A percentile compares a stretch with the other conserved stretches of the same genome.
Conservation (phyloP, 2,329 filamentous ascomycete genomes). For the Hirsutella thompsonii region DNA sequence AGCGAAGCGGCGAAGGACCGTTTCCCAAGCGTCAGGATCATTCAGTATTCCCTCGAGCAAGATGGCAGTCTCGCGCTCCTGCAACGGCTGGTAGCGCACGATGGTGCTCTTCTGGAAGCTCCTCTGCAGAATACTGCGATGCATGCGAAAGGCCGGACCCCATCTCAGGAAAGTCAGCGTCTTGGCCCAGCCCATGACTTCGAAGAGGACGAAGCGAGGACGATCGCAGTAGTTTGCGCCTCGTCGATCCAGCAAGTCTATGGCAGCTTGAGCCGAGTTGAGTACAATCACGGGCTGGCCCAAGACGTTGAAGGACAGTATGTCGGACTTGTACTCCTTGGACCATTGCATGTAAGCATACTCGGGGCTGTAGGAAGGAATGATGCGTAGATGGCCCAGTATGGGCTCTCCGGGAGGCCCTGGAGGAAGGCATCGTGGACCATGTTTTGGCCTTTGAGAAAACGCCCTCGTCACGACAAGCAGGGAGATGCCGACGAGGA, state of each 20-base stretch:
- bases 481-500: slow-evolving; percentile 1
- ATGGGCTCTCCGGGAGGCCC: slow-evolving; percentile 23
- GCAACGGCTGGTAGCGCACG: slow-evolving; percentile 18
- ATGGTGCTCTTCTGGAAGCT: slow-evolving; percentile 27
- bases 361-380: slow-evolving; percentile 20
- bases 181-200: slow-evolving; percentile 31
- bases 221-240: slow-evolving; percentile 31
- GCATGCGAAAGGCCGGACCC: slow-evolving; percentile 27
- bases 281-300: slow-evolving; percentile 26
- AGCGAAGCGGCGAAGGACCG: slow-evolving; percentile 22
- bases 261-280: slow-evolving; percentile 27
- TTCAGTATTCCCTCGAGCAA: slow-evolving; percentile 17
- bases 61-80: slow-evolving; percentile 19
- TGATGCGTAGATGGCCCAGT: slow-evolving; percentile 29
- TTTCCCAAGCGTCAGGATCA: slow-evolving; percentile 22
- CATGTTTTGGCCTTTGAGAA: slow-evolving; percentile 1
- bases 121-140: slow-evolving; percentile 29
- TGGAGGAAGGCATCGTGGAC: slow-evolving; percentile 14
- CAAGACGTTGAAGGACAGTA: slow-evolving; percentile 19
- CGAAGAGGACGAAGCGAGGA: slow-evolving; percentile 29
- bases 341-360: slow-evolving; percentile 17
- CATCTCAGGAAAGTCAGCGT: slow-evolving; percentile 31
- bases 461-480: slow-evolving; percentile 3
- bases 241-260: slow-evolving; percentile 30
- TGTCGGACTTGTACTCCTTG: slow-evolving; percentile 35